Evolutionary conservation across 2,329 filamentous ascomycete species (phyloP), one percentile per base, ranked within the genome.

Genomic region (Lasiodiplodia sp.): DNA sequence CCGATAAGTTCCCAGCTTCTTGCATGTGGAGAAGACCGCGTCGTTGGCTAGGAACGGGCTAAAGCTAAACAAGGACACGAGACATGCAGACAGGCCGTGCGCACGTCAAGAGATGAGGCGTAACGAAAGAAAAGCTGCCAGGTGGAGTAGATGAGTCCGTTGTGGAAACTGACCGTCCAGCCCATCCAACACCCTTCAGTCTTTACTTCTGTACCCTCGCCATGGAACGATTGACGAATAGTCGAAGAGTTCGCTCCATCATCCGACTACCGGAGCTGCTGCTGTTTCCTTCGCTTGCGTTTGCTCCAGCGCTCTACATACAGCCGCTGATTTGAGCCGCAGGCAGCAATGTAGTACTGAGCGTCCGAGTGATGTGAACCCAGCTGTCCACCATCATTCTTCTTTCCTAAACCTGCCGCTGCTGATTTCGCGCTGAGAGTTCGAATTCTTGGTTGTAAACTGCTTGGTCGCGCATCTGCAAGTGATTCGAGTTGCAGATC

Each of bases 321-420:
- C 58, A 62, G 40, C 34, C 16, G 60, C 31, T 34, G 60, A 38
- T 38, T 62, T 40, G 28, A 49, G 34, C 34, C 23, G 58, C 47
- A 40, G 60, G 47, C 60, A 64, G 47, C 58, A 31, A 44, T 37
- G 60, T 64, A 52, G 60, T 52, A 63, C 25, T 63, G 38, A 38
- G 60, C 47, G 44, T 31, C 60, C n/a, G 47, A 64, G 58, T 8
- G 60, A 53, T 11, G 28, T 38, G 47, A 21, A 21, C n/a, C 60
- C 8, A 10, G 25, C 14, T n/a, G 58, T 18, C 58, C 58, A 44
- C 47, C 58, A 4, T n/a, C 38, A 28, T 21, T 64, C 60, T 38
- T 64, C 60, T 49, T 52, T 37, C 23, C 38, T 25, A 52, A 49
- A 52, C n/a, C 60, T 64, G 60, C 60, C 60, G 25, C 21, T 52